These are phyloP conservation scores for Quercus cerris DNA, from an alignment of 306 rosid genomes.

Conservation along the genomic window DNA sequence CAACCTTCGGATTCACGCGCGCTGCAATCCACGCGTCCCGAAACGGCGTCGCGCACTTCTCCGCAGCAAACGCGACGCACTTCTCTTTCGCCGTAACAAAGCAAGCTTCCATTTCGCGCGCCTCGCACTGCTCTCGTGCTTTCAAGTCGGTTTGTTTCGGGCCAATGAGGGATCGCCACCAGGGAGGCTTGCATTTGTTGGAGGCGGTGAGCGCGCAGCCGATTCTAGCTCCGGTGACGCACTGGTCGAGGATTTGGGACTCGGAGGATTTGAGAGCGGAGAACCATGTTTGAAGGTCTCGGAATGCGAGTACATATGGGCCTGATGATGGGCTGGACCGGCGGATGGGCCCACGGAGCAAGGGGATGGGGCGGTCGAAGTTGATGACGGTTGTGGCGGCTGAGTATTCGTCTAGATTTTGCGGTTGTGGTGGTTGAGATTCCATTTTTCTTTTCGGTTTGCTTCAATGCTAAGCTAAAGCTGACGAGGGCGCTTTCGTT, in stretches of 20 bases:
- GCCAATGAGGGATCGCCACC: slow-evolving; percentile 65
- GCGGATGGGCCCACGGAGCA: slow-evolving; percentile 62
- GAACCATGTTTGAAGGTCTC: slow-evolving; percentile 65
- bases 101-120: slow-evolving; percentile 48
- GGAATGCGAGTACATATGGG: slow-evolving; percentile 60
- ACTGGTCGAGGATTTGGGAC: slow-evolving; percentile 57
- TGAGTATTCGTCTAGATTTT: slow-evolving; percentile 43
- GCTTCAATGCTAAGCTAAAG: too few species aligned
- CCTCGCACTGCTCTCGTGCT: slow-evolving; percentile 65
- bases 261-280: slow-evolving; percentile 50
- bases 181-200: slow-evolving; percentile 58
- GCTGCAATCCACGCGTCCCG: slow-evolving; percentile 58
- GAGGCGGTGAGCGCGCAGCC: slow-evolving; percentile 51
- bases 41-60: slow-evolving; percentile 62
- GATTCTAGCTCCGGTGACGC: slow-evolving; percentile 70
- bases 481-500: too few species aligned
- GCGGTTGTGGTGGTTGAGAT: slow-evolving; percentile 3
- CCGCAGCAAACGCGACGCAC: slow-evolving; percentile 52
- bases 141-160: slow-evolving; percentile 40
- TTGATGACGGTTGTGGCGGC: slow-evolving; percentile 47
- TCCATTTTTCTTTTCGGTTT: slow-evolving; percentile 15
- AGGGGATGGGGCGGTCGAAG: slow-evolving; percentile 57
- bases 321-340: slow-evolving; percentile 39
- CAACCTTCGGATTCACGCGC: slow-evolving; percentile 34
- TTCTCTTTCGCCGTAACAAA: slow-evolving; percentile 38